Evolutionary conservation across 1,284 basidiomycete species (phyloP).

Genomic region (Prillingera fragicola): DNA sequence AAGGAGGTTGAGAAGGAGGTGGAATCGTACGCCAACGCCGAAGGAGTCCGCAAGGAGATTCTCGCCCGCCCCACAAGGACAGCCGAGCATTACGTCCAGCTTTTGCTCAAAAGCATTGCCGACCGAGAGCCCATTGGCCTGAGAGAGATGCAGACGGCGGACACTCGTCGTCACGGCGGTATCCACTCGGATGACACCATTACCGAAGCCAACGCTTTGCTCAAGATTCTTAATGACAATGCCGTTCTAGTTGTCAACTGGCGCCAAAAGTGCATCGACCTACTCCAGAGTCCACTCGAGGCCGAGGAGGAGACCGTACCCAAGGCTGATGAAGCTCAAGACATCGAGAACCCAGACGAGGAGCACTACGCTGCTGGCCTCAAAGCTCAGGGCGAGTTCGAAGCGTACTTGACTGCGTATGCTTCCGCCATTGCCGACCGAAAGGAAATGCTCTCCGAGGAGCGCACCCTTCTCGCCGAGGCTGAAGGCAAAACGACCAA

Average conservation of each 20-base stretch:
- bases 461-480: slow-evolving; percentile 30
- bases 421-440: slow-evolving; percentile 42
- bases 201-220: slow-evolving; percentile 27
- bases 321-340: slow-evolving; percentile 18
- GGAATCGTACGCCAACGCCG: slow-evolving; percentile 22
- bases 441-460: slow-evolving; percentile 41
- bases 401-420: slow-evolving; percentile 43
- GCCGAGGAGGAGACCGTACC: slow-evolving; percentile 18
- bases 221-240: slow-evolving; percentile 42
- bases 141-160: slow-evolving; percentile 23
- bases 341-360: slow-evolving; percentile 37
- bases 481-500: slow-evolving; percentile 31
- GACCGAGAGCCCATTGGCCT: slow-evolving; percentile 16
- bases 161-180: slow-evolving; percentile 20
- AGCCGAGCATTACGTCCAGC: slow-evolving; percentile 23
- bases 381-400: slow-evolving; percentile 43
- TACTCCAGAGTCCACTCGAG: slow-evolving; percentile 34
- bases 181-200: slow-evolving; percentile 22
- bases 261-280: slow-evolving; percentile 35
- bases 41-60: slow-evolving; percentile 35
- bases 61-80: slow-evolving; percentile 28
- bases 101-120: slow-evolving; percentile 11
- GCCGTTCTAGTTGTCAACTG: slow-evolving; percentile 39
- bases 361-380: slow-evolving; percentile 44
- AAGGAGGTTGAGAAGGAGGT: slow-evolving; percentile 28